Evolutionary conservation across 2,329 filamentous ascomycete species (phyloP), one percentile per base, ranked within the genome.

Genomic region (Chaetomiaceae sp.): DNA sequence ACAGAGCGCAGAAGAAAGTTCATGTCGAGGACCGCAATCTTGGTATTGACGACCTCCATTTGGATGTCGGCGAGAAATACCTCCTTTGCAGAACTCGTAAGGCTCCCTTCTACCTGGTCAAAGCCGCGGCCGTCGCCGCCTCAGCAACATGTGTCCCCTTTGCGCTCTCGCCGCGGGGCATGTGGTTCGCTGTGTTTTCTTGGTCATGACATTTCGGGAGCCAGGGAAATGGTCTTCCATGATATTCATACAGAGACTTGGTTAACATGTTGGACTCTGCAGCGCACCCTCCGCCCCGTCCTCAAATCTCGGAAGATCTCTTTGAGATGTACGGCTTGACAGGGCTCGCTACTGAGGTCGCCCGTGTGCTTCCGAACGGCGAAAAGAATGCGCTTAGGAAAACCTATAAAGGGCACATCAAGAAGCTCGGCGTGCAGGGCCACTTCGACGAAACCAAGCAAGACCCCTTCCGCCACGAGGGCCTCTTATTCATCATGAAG

Each of bases 351-450:
- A 74, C 76, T 51, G 77, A 82, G 57, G 80, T 85, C 35, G 82
- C 82, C 54, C 76, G 82, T 54, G 78, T 78, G 47, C 79, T 82
- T 62, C 79, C 81, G 13, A 82, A 82, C 63, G 82, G 82, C 57
- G 78, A 83, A 65, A 85, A 84, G 72, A 85, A 85, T 62, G 79
- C 78, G 56, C 71, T 85, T 43, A 76, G 82, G 21, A 85, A 85
- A 64, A 84, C 81, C 14, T 85, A 85, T 70, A 85, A 85, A 66
- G 81, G 81, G 46, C 79, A 85, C 58, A 81, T 85, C 64, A 85
- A 85, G 70, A 76, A 75, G 40, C 68, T 85, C 27, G 79, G 79
- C 31, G 72, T 85, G 21, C 76, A 75, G 47, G 82, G 82, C 9
- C 77, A 81, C 53, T 85, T 83, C 59, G 81, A 85, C 59, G 70